Base-by-base conservation (phyloP, 352 stramenopile species). In the Pythium graminicola region DNA sequence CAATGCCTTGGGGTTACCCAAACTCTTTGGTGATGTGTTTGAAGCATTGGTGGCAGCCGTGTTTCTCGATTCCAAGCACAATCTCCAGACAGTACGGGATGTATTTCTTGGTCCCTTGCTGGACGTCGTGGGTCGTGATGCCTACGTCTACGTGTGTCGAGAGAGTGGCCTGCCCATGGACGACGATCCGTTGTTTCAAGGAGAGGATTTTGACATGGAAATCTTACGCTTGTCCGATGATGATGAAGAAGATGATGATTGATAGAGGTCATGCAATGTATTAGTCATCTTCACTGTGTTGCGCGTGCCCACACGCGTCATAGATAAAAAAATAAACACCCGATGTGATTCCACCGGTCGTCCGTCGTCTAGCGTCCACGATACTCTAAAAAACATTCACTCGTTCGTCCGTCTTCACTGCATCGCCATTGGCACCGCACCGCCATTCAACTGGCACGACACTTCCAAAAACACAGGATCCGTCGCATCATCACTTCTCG, bases 1-100 rank as follows among this genome's bases (percentile, higher is more conserved):
- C 31, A 84, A 67, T 49, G 45, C 62, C n/a, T 32, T 77, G 45
- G 53, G 67, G 2, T 57, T 93, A 23, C 85, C 85, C 11, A 95
- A 95, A 57, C 80, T 92, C 61, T 91, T 90, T 65, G 85, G 73
- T 6, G 85, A 95, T 54, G 76, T 91, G 11, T 93, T 93, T 62
- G 85, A 95, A 75, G 81, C 85, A 1, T 72, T 95, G 24, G 81
- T 93, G 22, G 85, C 85, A 1, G 85, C 82, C 0, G 83, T 95
- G 28, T 95, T 93, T 63, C 54, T 95, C 26, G 85, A 95, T 39
- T 89, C 81, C 1, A 74, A 68, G 6, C 69, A 69, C 13, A 73
- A 90, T 54, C 62, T 95, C 13, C 70, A 85, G 32, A 63, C 69
- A 17, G 73, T 93, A 24, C 77, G 80, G 16, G 78, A 92, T 42